Conservation (phyloP, 1,139 yeast genomes). For the Zygoascus meyerae region DNA sequence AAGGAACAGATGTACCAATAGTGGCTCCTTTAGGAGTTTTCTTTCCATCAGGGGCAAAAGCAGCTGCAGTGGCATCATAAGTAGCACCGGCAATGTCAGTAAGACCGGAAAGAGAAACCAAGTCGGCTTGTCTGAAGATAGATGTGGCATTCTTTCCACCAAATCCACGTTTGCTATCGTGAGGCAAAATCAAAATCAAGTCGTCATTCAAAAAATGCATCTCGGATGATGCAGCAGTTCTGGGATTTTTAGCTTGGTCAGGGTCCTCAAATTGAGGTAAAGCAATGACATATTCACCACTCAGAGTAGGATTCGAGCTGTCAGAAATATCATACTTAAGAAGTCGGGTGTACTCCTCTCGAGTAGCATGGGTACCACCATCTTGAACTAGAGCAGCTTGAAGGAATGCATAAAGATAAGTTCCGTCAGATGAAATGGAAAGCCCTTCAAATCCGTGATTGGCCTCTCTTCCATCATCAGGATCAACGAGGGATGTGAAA, state of each 20-base stretch:
- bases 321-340: slow-evolving; percentile 16
- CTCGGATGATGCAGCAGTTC: slow-evolving; percentile 18
- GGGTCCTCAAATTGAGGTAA: slow-evolving; percentile 19
- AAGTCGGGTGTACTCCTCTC: slow-evolving; percentile 18
- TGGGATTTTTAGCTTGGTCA: slow-evolving; percentile 17
- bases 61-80: slow-evolving; percentile 13
- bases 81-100: slow-evolving; percentile 16
- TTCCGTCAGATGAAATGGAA: slow-evolving; percentile 17
- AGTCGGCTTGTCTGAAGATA: slow-evolving; percentile 15
- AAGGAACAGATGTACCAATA: slow-evolving; percentile 14
- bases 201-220: slow-evolving; percentile 16
- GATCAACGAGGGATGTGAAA: slow-evolving; percentile 16
- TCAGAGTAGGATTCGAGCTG: slow-evolving; percentile 11
- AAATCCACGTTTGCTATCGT: slow-evolving; percentile 16
- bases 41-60: slow-evolving; percentile 19
- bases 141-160: slow-evolving; percentile 13
- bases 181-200: slow-evolving; percentile 16
- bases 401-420: slow-evolving; percentile 14
- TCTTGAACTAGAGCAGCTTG: slow-evolving; percentile 20
- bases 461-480: slow-evolving; percentile 18
- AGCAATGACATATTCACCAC: slow-evolving; percentile 17
- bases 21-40: slow-evolving; percentile 9
- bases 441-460: slow-evolving; percentile 20
- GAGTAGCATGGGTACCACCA: slow-evolving; percentile 20
- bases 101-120: slow-evolving; percentile 16